Evolutionary conservation across 768 basidiomycete genomes (phyloP), one percentile per base, ranked within the genome.

Genomic region (Gautieria morchelliformis): DNA sequence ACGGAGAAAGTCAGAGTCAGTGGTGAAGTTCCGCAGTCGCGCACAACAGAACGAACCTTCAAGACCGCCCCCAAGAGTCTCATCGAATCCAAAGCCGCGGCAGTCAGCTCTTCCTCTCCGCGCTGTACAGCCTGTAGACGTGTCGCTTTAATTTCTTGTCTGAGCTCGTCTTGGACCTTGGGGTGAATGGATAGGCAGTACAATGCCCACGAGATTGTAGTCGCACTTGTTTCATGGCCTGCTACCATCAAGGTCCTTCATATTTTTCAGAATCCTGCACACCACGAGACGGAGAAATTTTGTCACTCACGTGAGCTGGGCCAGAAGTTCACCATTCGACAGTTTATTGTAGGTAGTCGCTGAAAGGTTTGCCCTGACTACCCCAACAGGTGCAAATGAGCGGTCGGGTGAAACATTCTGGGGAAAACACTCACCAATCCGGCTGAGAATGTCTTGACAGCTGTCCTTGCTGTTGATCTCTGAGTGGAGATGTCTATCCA

Each of bases 71-170:
- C 63, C n/a, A 64, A 56, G 47, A 64, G 65, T 9, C 64, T 24
- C 71, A 74, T 69, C n/a, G 61, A 50, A 35, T 72, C 72, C 14
- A 71, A 60, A 52, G 73, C 72, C 2, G 61, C 56, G 5, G 68
- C 62, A 6, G 63, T 61, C 44, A 72, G 62, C 17, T 70, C 67
- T 65, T 59, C 70, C 69, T 8, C 60, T 61, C n/a, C n/a, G n/a
- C n/a, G n/a, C n/a, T n/a, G n/a, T n/a, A n/a, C n/a, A n/a, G n/a
- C n/a, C n/a, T n/a, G n/a, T n/a, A n/a, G n/a, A n/a, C n/a, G n/a
- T n/a, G n/a, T n/a, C n/a, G n/a, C n/a, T n/a, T n/a, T n/a, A n/a
- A n/a, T n/a, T n/a, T n/a, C n/a, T n/a, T n/a, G n/a, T n/a, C n/a
- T n/a, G n/a, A n/a, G n/a, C n/a, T 17, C 67, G 64, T 47, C 69